Base-by-base conservation (phyloP, 768 basidiomycete species). In the Nevesoporus exiguus region DNA sequence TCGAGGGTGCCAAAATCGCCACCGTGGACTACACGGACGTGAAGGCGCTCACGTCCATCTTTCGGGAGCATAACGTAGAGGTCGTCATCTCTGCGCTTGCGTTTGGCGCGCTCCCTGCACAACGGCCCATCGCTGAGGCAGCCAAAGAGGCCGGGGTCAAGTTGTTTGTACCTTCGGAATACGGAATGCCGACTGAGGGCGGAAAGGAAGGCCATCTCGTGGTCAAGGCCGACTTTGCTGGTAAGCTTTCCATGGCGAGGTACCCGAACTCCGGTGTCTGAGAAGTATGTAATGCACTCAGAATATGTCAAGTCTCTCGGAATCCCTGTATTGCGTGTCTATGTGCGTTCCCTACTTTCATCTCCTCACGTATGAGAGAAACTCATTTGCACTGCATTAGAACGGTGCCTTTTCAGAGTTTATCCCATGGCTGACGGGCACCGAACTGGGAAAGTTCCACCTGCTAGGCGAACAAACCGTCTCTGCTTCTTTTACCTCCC, bases 81-180 rank as follows among this genome's bases (percentile, higher is more conserved):
- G 73, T 74, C 14, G 57, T 74, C 34, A 40, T 74, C 33, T 74
- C 71, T 14, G 66, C 71, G 7, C 37, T 74, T 36, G 66, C 68
- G 15, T 65, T 61, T 3, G 64, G 60, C 7, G 73, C 62, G 7
- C 57, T 68, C 14, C 39, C 49, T 3, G 58, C 56, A 7, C 72
- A 73, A 47, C 58, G 57, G 25, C 40, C 57, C 2, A 51, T 75
- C 33, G 73, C 67, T 14, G 67, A 71, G 7, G 74, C 74, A 14
- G 70, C 75, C 24, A 72, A 71, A 51, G 61, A 59, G 34, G 74
- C 73, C 0, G 67, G 63, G 1, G 71, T 76, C 19, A 71, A 71
- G 56, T 37, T 76, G 45, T 74, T 76, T 45, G 72, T 72, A n/a
- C 72, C 74, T 13, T 69, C 67, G 19, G 74, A 75, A 51, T 76